These are phyloP conservation scores for Paecilomyces formosus DNA, from an alignment of 2,329 filamentous ascomycete genomes.

Conservation along the genomic window DNA sequence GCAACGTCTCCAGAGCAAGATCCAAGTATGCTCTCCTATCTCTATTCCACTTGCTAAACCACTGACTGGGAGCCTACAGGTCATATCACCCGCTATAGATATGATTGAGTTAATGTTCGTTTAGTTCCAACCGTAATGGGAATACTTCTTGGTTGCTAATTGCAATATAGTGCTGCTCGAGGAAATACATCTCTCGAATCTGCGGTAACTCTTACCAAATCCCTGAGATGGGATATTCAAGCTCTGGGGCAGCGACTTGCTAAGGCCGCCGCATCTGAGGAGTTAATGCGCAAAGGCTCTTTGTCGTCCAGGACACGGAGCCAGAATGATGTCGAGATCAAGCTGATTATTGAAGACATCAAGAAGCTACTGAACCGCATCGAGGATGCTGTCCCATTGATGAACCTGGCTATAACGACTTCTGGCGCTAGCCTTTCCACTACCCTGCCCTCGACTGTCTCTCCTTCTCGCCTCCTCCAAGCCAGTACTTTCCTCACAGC, in stretches of 20 bases:
- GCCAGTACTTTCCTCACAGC: slow-evolving; percentile 85
- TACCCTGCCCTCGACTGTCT: slow-evolving; percentile 71
- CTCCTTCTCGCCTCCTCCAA: slow-evolving; percentile 82
- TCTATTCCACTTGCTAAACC: slow-evolving; percentile 1
- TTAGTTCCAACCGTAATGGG: background rate
- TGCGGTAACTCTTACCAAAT: slow-evolving; percentile 73
- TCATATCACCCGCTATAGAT: slow-evolving; percentile 84
- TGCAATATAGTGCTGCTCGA: slow-evolving; percentile 49
- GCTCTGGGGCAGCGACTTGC: slow-evolving; percentile 68
- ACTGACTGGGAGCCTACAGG: slow-evolving; percentile 39
- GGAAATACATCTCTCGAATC: slow-evolving; percentile 79
- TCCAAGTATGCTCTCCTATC: slow-evolving; percentile 53
- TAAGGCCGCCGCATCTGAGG: slow-evolving; percentile 58
- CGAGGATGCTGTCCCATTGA: slow-evolving; percentile 81
- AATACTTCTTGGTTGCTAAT: background rate
- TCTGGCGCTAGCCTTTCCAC: slow-evolving; percentile 83
- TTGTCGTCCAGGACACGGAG: slow-evolving; percentile 40
- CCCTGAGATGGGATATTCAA: slow-evolving; percentile 76
- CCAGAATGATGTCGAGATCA: slow-evolving; percentile 57
- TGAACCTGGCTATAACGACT: slow-evolving; percentile 89
- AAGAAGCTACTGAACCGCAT: slow-evolving; percentile 68
- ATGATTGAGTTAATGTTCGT: slow-evolving; percentile 80
- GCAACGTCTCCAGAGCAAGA: slow-evolving; percentile 72
- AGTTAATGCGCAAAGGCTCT: slow-evolving; percentile 23
- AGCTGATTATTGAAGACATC: slow-evolving; percentile 66